phyloP scores from a whole-genome alignment of 805 yeast genomes.

The Wickerhamiella brachini region DNA sequence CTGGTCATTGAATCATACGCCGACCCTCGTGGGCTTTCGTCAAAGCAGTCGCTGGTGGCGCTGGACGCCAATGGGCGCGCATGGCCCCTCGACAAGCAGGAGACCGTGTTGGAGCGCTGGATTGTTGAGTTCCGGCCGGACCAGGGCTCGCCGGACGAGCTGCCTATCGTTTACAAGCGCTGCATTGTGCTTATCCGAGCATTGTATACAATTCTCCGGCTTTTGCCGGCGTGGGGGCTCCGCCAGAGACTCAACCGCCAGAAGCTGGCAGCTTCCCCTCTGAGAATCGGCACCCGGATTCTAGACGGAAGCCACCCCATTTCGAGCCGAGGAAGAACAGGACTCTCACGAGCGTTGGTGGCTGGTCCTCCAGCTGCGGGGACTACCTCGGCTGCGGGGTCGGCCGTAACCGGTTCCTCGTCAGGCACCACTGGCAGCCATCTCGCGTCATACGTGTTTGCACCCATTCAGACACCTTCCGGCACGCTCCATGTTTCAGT shows the following conservation, averaged over 20 bases:
- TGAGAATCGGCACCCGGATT: conserved; percentile 41
- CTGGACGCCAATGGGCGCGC: conserved; percentile 32
- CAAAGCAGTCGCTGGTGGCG: conserved; percentile 46
- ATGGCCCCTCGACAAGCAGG: conserved; percentile 48
- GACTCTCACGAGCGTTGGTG: conserved; percentile 57
- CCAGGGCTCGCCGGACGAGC: conserved; percentile 28
- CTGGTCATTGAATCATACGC: conserved; percentile 73
- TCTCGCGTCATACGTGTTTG: conserved; percentile 46
- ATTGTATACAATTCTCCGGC: conserved; percentile 47
- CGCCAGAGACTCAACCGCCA: conserved; percentile 31
- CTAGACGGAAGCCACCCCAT: conserved; percentile 71
- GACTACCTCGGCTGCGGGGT: conserved; percentile 2
- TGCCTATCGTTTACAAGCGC: conserved; percentile 59
- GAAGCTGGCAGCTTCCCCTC: conserved; percentile 26
- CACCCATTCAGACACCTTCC: conserved; percentile 58
- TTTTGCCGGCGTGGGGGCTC: conserved; percentile 61
- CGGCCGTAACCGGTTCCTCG: conserved; percentile 25
- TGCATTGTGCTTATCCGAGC: conserved; percentile 62
- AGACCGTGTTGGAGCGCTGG: conserved; percentile 94
- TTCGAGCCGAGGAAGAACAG: conserved; percentile 70
- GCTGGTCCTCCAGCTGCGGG: neutral
- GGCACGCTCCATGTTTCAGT: conserved; percentile 68
- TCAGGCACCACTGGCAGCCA: no score
- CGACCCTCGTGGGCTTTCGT: conserved; percentile 44
- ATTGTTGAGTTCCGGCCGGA: conserved; percentile 57